These are phyloP conservation scores for Chytridium lagenaria DNA, from an alignment of 371 early-diverging fungal genomes.

Conservation along the genomic window DNA sequence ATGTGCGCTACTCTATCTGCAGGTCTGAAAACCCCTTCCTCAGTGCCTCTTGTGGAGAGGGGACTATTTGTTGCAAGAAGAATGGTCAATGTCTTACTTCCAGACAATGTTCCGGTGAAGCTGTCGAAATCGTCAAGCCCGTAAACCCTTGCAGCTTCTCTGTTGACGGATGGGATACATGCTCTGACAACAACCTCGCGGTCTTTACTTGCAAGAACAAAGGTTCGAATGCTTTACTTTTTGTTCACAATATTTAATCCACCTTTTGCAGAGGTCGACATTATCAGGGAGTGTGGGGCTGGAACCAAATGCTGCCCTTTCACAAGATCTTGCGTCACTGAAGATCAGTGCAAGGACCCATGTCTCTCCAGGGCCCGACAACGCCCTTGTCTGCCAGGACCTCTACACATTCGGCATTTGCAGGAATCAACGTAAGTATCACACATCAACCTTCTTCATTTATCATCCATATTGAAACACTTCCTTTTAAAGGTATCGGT, in stretches of 20 bases:
- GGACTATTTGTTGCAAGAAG: slow-evolving; percentile 14
- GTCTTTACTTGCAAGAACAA: slow-evolving; percentile 15
- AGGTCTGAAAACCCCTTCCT: not conserved
- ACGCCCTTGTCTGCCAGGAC: not conserved
- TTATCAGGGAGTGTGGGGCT: not conserved
- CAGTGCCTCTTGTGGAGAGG: not conserved
- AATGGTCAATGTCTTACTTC: not conserved
- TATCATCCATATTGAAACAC: not conserved
- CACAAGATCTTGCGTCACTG: not conserved
- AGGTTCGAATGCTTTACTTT: not conserved
- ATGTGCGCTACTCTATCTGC: not conserved
- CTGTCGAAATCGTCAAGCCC: not conserved
- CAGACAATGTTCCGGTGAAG: slow-evolving; percentile 13
- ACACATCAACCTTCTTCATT: not conserved
- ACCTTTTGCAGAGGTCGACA: not conserved
- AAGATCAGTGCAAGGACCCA: slow-evolving; percentile 11
- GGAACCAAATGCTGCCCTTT: not conserved
- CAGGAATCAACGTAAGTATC: not conserved
- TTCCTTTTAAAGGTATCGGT: not conserved
- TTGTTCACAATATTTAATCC: not conserved
- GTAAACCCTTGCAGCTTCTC: not conserved
- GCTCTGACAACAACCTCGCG: not conserved
- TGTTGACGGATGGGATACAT: slow-evolving; percentile 3
- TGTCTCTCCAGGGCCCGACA: not conserved
- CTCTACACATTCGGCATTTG: not conserved